phyloP scores from a whole-genome alignment of 495 filamentous ascomycete genomes.

The Tuber indicum region DNA sequence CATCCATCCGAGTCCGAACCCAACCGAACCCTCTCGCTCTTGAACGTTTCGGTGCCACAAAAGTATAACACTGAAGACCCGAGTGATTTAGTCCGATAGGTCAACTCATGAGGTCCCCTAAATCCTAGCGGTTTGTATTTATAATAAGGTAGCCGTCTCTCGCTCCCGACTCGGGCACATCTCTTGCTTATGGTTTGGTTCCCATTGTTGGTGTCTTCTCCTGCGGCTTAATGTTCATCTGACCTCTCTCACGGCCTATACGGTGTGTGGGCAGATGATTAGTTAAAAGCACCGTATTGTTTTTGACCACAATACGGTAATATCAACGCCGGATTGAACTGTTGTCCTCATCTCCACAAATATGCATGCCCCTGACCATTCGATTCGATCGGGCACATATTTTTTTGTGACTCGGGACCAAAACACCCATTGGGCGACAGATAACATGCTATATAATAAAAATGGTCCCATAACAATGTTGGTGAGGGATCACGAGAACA shows the following conservation, averaged over 20 bases:
- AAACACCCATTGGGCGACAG: not conserved
- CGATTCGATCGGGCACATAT: not conserved
- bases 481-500: slow-evolving; percentile 1
- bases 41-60: not conserved
- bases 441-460: not conserved
- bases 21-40: not conserved
- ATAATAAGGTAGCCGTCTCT: not conserved
- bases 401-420: not conserved
- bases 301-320: not conserved
- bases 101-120: not conserved
- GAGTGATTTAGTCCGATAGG: not conserved
- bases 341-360: not conserved
- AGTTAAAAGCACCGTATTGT: not conserved
- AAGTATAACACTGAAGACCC: not conserved
- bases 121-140: not conserved
- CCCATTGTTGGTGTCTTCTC: not conserved
- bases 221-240: not conserved
- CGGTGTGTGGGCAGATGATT: not conserved
- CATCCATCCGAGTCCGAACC: not conserved
- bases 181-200: not conserved
- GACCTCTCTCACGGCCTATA: not conserved
- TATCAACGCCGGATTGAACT: not conserved
- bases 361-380: slow-evolving; percentile 2
- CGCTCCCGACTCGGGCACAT: not conserved
- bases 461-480: not conserved